Percentiles rank a stretch among this genome's conserved stretches.
phyloP scores from a whole-genome alignment of 2,329 filamentous ascomycete species.

The Alternaria rosae region DNA sequence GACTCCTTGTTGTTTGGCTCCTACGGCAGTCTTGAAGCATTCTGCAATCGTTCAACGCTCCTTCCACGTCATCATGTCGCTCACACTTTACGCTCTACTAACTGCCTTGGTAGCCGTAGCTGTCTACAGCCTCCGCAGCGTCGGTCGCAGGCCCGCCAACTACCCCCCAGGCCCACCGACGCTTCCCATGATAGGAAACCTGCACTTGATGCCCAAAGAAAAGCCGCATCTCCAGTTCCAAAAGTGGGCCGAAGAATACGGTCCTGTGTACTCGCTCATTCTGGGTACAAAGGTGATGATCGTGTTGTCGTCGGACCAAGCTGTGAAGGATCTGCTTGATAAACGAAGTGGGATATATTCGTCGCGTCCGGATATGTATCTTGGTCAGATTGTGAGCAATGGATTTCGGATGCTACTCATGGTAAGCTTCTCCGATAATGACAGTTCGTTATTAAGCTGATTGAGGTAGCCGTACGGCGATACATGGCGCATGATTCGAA shows the following conservation, averaged over 20 bases:
- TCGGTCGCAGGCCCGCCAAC: slow-evolving; percentile 41
- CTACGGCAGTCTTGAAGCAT: background rate
- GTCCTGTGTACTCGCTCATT: slow-evolving; percentile 60
- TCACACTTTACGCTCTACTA: background rate
- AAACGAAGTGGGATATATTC: slow-evolving; percentile 61
- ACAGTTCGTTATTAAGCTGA: background rate
- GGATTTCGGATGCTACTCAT: slow-evolving; percentile 20
- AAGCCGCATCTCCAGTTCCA: slow-evolving; percentile 58
- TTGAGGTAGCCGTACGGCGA: slow-evolving; percentile 19
- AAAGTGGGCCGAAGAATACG: slow-evolving; percentile 62
- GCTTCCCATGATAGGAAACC: slow-evolving; percentile 60
- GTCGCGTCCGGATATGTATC: slow-evolving; percentile 49
- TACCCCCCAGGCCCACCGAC: slow-evolving; percentile 62
- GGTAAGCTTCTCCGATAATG: background rate
- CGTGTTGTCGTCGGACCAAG: slow-evolving; percentile 56
- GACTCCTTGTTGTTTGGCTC: background rate
- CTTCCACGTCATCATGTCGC: slow-evolving; percentile 4
- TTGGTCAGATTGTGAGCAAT: slow-evolving; percentile 19
- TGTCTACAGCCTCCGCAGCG: slow-evolving; percentile 13
- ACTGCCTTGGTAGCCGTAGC: background rate
- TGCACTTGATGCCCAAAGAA: slow-evolving; percentile 57
- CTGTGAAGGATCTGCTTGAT: slow-evolving; percentile 62
- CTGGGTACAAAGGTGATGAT: slow-evolving; percentile 59
- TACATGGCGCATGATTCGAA: slow-evolving; percentile 27
- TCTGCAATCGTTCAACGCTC: background rate